Base-by-base conservation (phyloP, 371 early-diverging fungal species). In the Saksenaea vasiformis region DNA sequence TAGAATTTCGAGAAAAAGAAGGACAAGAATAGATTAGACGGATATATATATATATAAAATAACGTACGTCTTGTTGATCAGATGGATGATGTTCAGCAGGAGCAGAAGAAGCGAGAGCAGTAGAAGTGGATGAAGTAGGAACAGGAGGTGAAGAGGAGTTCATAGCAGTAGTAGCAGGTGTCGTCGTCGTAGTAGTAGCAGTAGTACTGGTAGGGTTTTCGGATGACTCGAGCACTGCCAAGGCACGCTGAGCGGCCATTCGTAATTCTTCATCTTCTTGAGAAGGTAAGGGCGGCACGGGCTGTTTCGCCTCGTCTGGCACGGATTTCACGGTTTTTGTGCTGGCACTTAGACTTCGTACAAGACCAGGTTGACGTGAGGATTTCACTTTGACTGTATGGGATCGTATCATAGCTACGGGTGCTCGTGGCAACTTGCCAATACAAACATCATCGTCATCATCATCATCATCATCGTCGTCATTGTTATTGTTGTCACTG, bases 361-460 rank as follows among this genome's bases (percentile, higher is more conserved):
- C 61, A 35, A 47, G 41, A 22, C 59, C 60, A 37, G 14, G 34
- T 31, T 59, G 55, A 38, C 19, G 58, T 8, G 37, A 43, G 9
- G 62, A 47, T 11, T 22, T 34, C 9, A 35, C 36, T 34, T 58
- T 57, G 68, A 57, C 36, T 43, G 61, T 28, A 41, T 36, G 31
- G 37, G 35, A 43, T 67, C 59, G 54, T 60, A 56, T 22, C 51
- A 47, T 36, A 19, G 53, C n/a, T 22, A 68, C 37, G 3, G 68
- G 57, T 28, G 67, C 56, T 15, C 69, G 60, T 58, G 68, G 72
- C 10, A 79, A 65, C 19, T 54, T 54, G 13, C 64, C 74, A 56
- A 69, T 70, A 59, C 63, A 69, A 4, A 70, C 62, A 64, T 76
- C 58, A 58, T 79, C 79, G n/a, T 79, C 76, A 19, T 73, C 79